These are phyloP conservation scores for Plantago elongata DNA, from an alignment of 257 asterid genomes.

Conservation along the genomic window DNA sequence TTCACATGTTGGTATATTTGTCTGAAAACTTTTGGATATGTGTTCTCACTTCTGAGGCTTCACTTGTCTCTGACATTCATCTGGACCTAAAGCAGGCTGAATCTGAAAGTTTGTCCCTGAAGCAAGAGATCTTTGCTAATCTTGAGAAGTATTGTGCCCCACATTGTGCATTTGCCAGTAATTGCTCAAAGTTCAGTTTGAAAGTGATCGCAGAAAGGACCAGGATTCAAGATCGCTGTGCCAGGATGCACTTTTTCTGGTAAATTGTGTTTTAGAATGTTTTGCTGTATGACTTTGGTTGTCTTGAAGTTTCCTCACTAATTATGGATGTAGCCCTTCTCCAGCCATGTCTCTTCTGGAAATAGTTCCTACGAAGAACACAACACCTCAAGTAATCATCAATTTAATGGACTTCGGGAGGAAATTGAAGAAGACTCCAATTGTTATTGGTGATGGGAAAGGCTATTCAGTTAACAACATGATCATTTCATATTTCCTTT, in stretches of 20 bases:
- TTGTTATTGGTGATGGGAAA: conserved; percentile 35
- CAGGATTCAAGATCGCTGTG: conserved; percentile 35
- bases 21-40: background rate
- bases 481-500: conserved; percentile 39
- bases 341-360: conserved; percentile 42
- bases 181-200: conserved; percentile 32
- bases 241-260: conserved; percentile 42
- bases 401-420: conserved; percentile 45
- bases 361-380: conserved; percentile 30
- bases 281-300: conserved; percentile 6
- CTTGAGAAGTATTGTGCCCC: conserved; percentile 39
- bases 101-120: conserved; percentile 27
- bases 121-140: conserved; percentile 39
- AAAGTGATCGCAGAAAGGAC: conserved; percentile 36
- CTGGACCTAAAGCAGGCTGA: conserved; percentile 36
- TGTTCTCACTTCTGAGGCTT: background rate
- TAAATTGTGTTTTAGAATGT: conserved; percentile 15
- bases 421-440: conserved; percentile 46
- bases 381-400: conserved; percentile 40
- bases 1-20: background rate
- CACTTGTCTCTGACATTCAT: conserved; percentile 10
- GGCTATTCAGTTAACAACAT: conserved; percentile 45
- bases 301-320: conserved; percentile 9
- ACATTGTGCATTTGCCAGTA: conserved; percentile 45
- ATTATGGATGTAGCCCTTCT: conserved; percentile 38